Conservation (phyloP, 2,329 filamentous ascomycete genomes). For the Bipolaris bicolor region DNA sequence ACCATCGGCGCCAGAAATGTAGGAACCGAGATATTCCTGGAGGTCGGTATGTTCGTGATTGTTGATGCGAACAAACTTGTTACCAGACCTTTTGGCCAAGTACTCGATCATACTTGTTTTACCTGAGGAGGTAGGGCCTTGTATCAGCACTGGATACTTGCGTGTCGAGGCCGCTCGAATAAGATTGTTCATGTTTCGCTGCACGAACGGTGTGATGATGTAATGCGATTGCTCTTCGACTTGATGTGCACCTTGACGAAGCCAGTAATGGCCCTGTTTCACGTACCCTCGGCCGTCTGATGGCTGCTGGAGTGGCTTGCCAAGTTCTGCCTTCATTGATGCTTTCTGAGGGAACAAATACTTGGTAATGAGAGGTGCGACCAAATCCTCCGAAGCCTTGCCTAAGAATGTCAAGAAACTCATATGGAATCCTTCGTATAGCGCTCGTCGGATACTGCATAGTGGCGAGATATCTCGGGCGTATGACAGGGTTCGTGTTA, state of each 20-base stretch:
- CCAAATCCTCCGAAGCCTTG: slow-evolving; percentile 76
- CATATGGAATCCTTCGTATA: slow-evolving; percentile 98
- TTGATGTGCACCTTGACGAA: slow-evolving; percentile 73
- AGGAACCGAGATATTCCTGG: slow-evolving; percentile 96
- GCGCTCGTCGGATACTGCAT: slow-evolving; percentile 82
- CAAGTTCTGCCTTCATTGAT: slow-evolving; percentile 74
- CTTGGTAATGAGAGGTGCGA: slow-evolving; percentile 80
- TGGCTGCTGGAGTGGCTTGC: slow-evolving; percentile 78
- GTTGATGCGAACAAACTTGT: slow-evolving; percentile 98
- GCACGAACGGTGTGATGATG: slow-evolving; percentile 94
- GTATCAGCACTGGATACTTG: slow-evolving; percentile 90
- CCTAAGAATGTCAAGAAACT: slow-evolving; percentile 92
- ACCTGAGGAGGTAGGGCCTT: slow-evolving; percentile 94
- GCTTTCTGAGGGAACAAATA: slow-evolving; percentile 75
- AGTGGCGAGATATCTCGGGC: slow-evolving; percentile 81
- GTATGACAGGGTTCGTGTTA: slow-evolving; percentile 89
- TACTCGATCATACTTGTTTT: slow-evolving; percentile 99
- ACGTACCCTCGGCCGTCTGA: slow-evolving; percentile 79
- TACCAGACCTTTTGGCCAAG: slow-evolving; percentile 92
- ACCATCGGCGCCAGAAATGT: slow-evolving; percentile 84
- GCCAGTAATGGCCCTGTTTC: slow-evolving; percentile 88
- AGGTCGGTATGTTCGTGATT: slow-evolving; percentile 99
- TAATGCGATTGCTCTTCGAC: slow-evolving; percentile 82
- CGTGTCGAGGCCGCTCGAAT: slow-evolving; percentile 92
- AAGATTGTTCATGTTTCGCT: slow-evolving; percentile 91